Conservation (phyloP, 2,329 filamentous ascomycete genomes). For the Ilyonectria destructans region DNA sequence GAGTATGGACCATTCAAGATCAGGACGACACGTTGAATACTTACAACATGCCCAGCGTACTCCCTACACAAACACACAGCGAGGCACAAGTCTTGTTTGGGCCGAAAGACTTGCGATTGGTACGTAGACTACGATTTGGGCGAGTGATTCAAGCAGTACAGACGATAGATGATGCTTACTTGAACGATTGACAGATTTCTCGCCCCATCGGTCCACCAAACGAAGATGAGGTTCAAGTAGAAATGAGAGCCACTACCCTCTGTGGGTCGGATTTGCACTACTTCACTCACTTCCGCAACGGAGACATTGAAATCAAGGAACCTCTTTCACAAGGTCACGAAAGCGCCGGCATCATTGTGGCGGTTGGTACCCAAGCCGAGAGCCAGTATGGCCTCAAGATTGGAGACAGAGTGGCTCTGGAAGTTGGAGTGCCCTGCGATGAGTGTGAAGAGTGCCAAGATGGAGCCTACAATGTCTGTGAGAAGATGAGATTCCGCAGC, state of each 20-base stretch:
- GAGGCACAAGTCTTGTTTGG: no score
- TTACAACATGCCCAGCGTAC: no score
- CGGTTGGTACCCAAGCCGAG: constrained; percentile 67
- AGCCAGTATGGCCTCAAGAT: constrained; percentile 58
- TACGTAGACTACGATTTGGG: no score
- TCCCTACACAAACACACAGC: no score
- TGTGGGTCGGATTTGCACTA: constrained; percentile 74
- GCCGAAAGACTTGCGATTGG: no score
- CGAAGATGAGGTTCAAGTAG: constrained; percentile 65
- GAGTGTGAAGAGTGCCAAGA: constrained; percentile 70
- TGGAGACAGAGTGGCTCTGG: constrained; percentile 76
- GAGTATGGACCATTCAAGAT: no score
- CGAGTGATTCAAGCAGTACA: no score
- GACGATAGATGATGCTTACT: no score
- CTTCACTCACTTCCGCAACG: constrained; percentile 72
- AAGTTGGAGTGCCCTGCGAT: constrained; percentile 75
- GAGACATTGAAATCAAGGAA: constrained; percentile 67
- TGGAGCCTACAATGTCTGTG: constrained; percentile 74
- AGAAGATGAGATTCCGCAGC: constrained; percentile 72
- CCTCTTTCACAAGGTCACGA: constrained; percentile 68
- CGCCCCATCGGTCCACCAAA: neutral
- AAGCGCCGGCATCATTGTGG: constrained; percentile 70
- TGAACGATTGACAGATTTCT: neutral
- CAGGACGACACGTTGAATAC: no score
- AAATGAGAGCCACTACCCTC: constrained; percentile 69